A percentile compares a stretch with the other conserved stretches of the same genome.
Evolutionary conservation across 106 monocot species (phyloP).

Genomic region (Allium fistulosum): DNA sequence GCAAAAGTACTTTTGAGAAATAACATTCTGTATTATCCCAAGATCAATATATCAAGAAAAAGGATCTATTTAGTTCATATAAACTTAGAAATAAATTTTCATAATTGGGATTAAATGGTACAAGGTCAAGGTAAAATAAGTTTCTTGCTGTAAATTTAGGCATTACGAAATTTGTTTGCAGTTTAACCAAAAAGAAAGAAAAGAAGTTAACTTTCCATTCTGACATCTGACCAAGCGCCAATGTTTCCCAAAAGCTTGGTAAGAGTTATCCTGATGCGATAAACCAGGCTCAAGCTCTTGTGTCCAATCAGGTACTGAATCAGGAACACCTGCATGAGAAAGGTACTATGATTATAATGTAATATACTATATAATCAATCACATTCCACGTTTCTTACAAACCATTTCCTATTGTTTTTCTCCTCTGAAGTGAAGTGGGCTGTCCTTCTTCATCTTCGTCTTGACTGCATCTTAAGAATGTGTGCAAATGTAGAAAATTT

Average conservation of each 20-base stretch:
- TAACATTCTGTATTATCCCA: too few relatives aligned
- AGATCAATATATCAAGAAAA: too few relatives aligned
- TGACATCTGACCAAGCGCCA: constrained; percentile 83
- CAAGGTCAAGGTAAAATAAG: too few relatives aligned
- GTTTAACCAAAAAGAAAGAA: not conserved
- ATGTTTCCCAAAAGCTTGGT: constrained; percentile 39
- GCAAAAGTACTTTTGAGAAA: too few relatives aligned
- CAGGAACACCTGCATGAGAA: constrained; percentile 56
- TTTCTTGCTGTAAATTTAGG: too few relatives aligned
- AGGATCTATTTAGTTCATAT: too few relatives aligned
- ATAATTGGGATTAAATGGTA: too few relatives aligned
- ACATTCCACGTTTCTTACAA: not conserved
- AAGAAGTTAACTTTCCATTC: constrained; percentile 45
- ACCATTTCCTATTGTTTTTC: constrained; percentile 60
- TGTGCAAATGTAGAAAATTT: not conserved
- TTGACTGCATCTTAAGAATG: constrained; percentile 23
- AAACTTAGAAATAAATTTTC: too few relatives aligned
- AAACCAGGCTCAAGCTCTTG: constrained; percentile 33
- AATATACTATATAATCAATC: too few relatives aligned
- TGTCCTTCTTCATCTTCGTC: constrained; percentile 45
- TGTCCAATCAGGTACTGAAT: constrained; percentile 79
- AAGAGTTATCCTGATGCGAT: constrained; percentile 36
- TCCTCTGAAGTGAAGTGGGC: constrained; percentile 21
- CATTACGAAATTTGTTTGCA: not conserved
- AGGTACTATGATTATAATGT: not conserved